Percentiles rank a stretch among this genome's conserved stretches.
Evolutionary conservation across 768 basidiomycete genomes (phyloP).

Genomic region (Pleurotus sapidus): DNA sequence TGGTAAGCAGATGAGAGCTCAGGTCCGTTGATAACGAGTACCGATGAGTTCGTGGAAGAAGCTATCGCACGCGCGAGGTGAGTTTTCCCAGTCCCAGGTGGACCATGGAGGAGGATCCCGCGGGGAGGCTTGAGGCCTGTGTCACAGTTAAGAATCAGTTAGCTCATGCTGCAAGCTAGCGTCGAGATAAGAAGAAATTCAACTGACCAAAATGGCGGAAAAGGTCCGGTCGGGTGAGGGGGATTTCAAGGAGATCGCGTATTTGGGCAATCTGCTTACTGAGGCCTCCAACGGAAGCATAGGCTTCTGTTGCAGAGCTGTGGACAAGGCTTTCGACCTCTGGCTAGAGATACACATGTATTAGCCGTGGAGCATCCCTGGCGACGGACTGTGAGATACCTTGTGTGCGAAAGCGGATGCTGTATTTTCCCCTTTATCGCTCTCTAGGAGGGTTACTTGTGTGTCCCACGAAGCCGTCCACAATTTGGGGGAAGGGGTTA

Average conservation of each 20-base stretch:
- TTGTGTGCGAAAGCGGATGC: slow-evolving; percentile 25
- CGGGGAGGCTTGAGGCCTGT: slow-evolving; percentile 91
- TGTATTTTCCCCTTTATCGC: slow-evolving; percentile 13
- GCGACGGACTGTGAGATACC: slow-evolving; percentile 22
- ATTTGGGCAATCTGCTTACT: slow-evolving; percentile 85
- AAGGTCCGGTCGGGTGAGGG: slow-evolving; percentile 77
- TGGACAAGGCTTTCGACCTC: slow-evolving; percentile 48
- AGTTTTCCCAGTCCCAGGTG: slow-evolving; percentile 97
- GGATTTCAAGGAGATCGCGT: slow-evolving; percentile 81
- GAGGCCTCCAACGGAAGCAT: slow-evolving; percentile 84
- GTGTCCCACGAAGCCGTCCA: slow-evolving; percentile 76
- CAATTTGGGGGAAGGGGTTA: slow-evolving; percentile 34
- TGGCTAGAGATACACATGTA: slow-evolving; percentile 26
- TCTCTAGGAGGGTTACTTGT: slow-evolving; percentile 40
- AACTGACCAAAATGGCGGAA: slow-evolving; percentile 70
- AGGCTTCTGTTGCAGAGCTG: slow-evolving; percentile 51
- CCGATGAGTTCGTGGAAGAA: slow-evolving; percentile 77
- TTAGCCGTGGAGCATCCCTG: background rate
- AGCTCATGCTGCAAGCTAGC: background rate
- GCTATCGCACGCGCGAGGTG: slow-evolving; percentile 95
- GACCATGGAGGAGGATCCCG: slow-evolving; percentile 92
- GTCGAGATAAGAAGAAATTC: slow-evolving; percentile 3
- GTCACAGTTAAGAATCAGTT: background rate
- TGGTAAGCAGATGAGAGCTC: slow-evolving; percentile 95
- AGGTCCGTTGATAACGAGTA: slow-evolving; percentile 94